Conservation (phyloP, 305 asterid species). For the Fraxinus platypoda region DNA sequence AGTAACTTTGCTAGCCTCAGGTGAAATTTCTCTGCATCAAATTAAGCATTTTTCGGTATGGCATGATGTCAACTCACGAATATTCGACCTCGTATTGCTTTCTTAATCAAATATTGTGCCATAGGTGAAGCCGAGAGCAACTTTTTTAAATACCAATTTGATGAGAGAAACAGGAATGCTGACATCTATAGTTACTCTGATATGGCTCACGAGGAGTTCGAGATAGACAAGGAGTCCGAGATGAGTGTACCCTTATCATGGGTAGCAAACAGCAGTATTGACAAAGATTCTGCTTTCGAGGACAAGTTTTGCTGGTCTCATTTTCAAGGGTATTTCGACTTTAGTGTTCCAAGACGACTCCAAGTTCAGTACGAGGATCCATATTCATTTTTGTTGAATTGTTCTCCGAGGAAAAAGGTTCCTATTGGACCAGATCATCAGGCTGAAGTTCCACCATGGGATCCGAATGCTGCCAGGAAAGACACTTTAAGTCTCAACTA, state of each 20-base stretch:
- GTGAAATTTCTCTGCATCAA: neutral
- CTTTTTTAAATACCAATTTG: conserved; percentile 16
- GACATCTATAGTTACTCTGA: conserved; percentile 24
- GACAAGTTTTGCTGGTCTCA: conserved; percentile 26
- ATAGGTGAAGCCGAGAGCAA: conserved; percentile 39
- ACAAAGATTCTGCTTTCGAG: conserved; percentile 40
- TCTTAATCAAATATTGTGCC: neutral
- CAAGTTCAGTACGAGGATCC: conserved; percentile 37
- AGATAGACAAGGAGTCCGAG: conserved; percentile 7
- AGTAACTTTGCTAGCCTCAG: neutral
- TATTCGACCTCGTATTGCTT: neutral
- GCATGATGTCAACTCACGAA: neutral
- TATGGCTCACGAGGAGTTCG: conserved; percentile 22
- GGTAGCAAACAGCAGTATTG: conserved; percentile 54
- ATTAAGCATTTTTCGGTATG: neutral
- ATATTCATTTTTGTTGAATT: conserved; percentile 34
- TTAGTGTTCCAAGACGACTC: conserved; percentile 36
- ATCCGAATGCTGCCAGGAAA: conserved; percentile 21
- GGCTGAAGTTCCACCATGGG: conserved; percentile 62
- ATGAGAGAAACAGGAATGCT: conserved; percentile 30
- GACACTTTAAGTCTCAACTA: conserved; percentile 13
- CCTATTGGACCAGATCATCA: conserved; percentile 66
- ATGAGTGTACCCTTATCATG: conserved; percentile 40
- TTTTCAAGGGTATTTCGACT: conserved; percentile 33
- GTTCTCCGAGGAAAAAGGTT: conserved; percentile 48